Conservation (phyloP, 2,329 filamentous ascomycete species). For the Diaporthe sp. region DNA sequence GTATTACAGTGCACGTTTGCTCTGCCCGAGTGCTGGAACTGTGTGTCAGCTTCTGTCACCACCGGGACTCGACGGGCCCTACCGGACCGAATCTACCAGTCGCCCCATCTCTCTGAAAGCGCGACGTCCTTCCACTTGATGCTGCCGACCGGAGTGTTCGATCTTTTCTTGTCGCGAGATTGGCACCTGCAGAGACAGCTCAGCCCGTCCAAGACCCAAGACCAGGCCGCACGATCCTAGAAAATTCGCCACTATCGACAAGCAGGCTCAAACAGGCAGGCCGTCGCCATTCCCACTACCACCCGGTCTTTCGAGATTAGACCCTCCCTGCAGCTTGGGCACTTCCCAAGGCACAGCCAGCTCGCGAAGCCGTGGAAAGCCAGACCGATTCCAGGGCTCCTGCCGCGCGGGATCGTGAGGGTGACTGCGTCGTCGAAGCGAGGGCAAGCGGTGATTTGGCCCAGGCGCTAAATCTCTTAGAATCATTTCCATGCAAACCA, state of each 20-base stretch:
- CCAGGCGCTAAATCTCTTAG: constrained; percentile 43
- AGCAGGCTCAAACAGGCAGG: constrained; percentile 23
- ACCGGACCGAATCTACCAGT: constrained; percentile 30
- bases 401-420: constrained; percentile 38
- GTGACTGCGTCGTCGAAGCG: constrained; percentile 40
- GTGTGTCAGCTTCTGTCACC: constrained; percentile 49
- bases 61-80: constrained; percentile 36
- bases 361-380: constrained; percentile 3
- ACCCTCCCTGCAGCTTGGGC: not conserved
- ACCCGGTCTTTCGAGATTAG: constrained; percentile 10
- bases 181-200: constrained; percentile 29
- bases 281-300: constrained; percentile 1
- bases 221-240: not conserved
- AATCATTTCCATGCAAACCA: constrained; percentile 67
- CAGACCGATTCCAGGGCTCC: constrained; percentile 37
- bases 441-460: constrained; percentile 48
- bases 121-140: constrained; percentile 28
- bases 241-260: constrained; percentile 32
- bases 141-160: constrained; percentile 15
- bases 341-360: constrained; percentile 6
- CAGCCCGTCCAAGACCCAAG: constrained; percentile 9
- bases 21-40: constrained; percentile 56
- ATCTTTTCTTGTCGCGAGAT: constrained; percentile 15
- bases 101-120: constrained; percentile 16
- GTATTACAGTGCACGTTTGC: constrained; percentile 67